Percentiles rank a stretch among this genome's conserved stretches.
Evolutionary conservation across 1,139 yeast genomes (phyloP).

Genomic region (Hemisphaericaspora lyxosophila): DNA sequence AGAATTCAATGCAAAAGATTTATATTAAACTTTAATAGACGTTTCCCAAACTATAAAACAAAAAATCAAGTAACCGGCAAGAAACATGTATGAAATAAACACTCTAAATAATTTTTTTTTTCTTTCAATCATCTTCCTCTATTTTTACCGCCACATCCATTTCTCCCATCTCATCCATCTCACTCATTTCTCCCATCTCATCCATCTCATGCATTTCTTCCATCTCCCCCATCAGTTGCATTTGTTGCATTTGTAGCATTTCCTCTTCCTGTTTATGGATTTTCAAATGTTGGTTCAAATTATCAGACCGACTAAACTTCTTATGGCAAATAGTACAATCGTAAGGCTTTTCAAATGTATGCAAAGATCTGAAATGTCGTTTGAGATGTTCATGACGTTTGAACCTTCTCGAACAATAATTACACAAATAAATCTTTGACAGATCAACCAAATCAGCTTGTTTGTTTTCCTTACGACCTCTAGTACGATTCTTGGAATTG

Average conservation of each 20-base stretch:
- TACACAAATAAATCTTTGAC: conserved; percentile 44
- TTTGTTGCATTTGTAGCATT: conserved; percentile 7
- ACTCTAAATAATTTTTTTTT: too few relatives aligned
- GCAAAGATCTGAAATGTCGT: conserved; percentile 72
- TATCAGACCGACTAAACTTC: conserved; percentile 74
- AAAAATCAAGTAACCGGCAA: too few relatives aligned
- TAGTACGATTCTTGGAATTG: conserved; percentile 36
- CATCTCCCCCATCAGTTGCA: conserved; percentile 2
- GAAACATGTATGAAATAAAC: too few relatives aligned
- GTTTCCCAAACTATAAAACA: too few relatives aligned
- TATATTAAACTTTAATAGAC: too few relatives aligned
- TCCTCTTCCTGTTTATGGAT: conserved; percentile 54
- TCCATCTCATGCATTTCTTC: conserved; percentile 3
- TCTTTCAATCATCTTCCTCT: too few relatives aligned
- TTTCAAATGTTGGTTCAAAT: conserved; percentile 71
- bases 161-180: too few relatives aligned
- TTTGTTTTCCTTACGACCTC: conserved; percentile 50
- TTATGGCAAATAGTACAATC: conserved; percentile 69
- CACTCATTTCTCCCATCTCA: too few relatives aligned
- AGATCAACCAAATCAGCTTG: conserved; percentile 46
- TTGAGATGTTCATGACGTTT: conserved; percentile 78
- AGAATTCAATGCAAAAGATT: too few relatives aligned
- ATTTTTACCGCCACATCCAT: too few relatives aligned
- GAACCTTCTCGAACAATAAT: conserved; percentile 60
- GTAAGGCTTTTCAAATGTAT: conserved; percentile 74